Percentiles rank a stretch among this genome's conserved stretches.
These are phyloP conservation scores for Neostapfia colusana DNA, from an alignment of 176 grass and related monocot genomes.

Conservation along the genomic window DNA sequence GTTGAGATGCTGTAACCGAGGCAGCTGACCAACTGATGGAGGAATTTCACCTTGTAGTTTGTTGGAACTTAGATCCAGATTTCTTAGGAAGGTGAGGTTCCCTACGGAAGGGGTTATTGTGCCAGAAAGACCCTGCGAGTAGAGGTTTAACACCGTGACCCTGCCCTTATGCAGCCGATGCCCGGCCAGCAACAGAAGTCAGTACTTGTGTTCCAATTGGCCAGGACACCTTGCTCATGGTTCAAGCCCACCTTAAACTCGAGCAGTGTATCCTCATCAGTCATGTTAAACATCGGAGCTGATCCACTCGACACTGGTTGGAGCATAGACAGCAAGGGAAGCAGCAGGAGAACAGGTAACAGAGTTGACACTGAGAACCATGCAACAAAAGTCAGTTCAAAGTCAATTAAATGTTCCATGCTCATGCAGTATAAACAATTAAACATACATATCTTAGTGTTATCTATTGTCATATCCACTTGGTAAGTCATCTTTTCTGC, in stretches of 20 bases:
- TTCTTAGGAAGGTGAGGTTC: not conserved
- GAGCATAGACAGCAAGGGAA: too few species aligned
- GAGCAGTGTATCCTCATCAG: not conserved
- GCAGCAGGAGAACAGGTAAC: too few species aligned
- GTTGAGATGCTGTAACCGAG: not conserved
- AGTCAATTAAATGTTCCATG: too few species aligned
- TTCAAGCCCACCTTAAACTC: not conserved
- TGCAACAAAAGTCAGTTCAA: too few species aligned
- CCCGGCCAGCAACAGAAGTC: not conserved
- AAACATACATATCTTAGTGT: too few species aligned
- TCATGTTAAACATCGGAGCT: too few species aligned
- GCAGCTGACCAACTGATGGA: not conserved
- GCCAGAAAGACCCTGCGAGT: not conserved
- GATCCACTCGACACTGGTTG: too few species aligned
- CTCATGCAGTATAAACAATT: too few species aligned
- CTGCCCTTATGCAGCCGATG: constrained; percentile 7
- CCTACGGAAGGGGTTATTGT: not conserved
- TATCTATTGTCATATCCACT: too few species aligned
- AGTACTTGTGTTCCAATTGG: not conserved
- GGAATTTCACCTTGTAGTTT: not conserved
- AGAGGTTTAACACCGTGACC: not conserved
- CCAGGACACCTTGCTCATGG: not conserved
- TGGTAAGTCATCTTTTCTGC: too few species aligned
- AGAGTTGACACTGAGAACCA: too few species aligned
- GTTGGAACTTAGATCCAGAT: not conserved